Evolutionary conservation across 306 rosid species (phyloP), one percentile per base, ranked within the genome.

Genomic region (Oemleria cerasiformis): DNA sequence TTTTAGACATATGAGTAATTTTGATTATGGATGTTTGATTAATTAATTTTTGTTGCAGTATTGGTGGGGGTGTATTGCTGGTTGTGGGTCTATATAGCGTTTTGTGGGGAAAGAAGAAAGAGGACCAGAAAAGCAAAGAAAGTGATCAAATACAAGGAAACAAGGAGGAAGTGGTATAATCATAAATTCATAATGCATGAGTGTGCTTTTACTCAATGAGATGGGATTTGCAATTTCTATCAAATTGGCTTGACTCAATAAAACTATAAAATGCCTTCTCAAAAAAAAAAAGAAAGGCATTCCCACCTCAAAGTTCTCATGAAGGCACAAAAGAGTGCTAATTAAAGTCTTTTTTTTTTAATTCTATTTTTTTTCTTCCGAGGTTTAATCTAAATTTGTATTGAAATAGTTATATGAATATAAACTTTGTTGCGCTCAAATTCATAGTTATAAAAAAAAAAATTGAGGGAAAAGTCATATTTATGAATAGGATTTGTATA

Each of bases 91-190:
- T 94, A 11, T 94, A 94, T 34, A 78, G 84, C 12, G 96, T 91
- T 6, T 73, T 94, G 73, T 94, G 97, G 97, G 98, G 92, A 34
- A 94, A 94, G 85, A 87, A 78, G 55, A 91, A 69, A 47, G 97
- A 91, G 49, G 80, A 74, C 21, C 63, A 19, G 11, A 69, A 81
- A 56, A 42, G 7, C 5, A 68, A 76, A 65, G 67, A 56, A 42
- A 42, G 2, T 51, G 77, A 84, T 58, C 73, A 25, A 63, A 76
- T 8, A 71, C 74, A 83, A 71, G 74, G 81, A 39, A 23, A 62
- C 13, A 93, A 80, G 68, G 90, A 76, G 53, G 94, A 82, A 49
- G 75, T 61, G 61, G 70, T 62, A 63, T 81, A 80, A 77, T 86
- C 81, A 73, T 74, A 88, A 86, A 75, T 87, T 67, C 79, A 11